Evolutionary conservation across 1,139 yeast species (phyloP).

Genomic region (Groenewaldozyma auringiensis): DNA sequence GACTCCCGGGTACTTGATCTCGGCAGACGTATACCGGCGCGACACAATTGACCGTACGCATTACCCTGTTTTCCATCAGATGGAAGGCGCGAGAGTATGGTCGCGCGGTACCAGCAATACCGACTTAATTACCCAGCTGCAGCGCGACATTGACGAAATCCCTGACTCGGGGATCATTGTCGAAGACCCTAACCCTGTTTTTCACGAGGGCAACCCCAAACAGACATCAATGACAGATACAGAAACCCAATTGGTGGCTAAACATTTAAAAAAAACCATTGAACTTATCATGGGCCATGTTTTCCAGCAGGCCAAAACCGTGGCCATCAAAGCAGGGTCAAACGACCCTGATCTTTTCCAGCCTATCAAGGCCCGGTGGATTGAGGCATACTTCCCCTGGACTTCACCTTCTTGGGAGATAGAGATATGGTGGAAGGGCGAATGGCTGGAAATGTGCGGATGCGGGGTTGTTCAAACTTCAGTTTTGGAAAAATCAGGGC

Average conservation of each 20-base stretch:
- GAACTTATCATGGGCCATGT: slow-evolving; percentile 79
- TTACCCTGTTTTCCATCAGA: slow-evolving; percentile 94
- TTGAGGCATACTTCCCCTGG: slow-evolving; percentile 96
- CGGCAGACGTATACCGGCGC: slow-evolving; percentile 93
- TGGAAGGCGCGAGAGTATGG: slow-evolving; percentile 96
- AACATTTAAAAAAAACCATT: slow-evolving; percentile 76
- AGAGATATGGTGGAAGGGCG: slow-evolving; percentile 98
- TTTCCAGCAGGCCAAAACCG: slow-evolving; percentile 62
- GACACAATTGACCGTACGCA: slow-evolving; percentile 95
- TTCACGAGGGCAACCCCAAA: slow-evolving; percentile 62
- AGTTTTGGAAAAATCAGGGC: slow-evolving; percentile 66
- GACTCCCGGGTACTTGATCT: slow-evolving; percentile 84
- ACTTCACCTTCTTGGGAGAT: slow-evolving; percentile 98
- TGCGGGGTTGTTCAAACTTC: slow-evolving; percentile 84
- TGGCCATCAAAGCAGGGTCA: slow-evolving; percentile 62
- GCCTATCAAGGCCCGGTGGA: slow-evolving; percentile 88
- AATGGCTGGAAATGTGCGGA: slow-evolving; percentile 97
- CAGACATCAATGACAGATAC: slow-evolving; percentile 64
- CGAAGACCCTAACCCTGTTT: slow-evolving; percentile 61
- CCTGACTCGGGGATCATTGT: slow-evolving; percentile 64
- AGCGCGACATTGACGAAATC: slow-evolving; percentile 52
- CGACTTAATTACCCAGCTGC: slow-evolving; percentile 38
- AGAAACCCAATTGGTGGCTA: slow-evolving; percentile 62
- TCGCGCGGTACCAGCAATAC: slow-evolving; percentile 38
- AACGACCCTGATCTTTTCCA: slow-evolving; percentile 56